Percentiles rank a stretch among this genome's conserved stretches.
These are phyloP conservation scores for Dentiscutata heterogama DNA, from an alignment of 371 early-diverging fungal genomes.

Conservation along the genomic window DNA sequence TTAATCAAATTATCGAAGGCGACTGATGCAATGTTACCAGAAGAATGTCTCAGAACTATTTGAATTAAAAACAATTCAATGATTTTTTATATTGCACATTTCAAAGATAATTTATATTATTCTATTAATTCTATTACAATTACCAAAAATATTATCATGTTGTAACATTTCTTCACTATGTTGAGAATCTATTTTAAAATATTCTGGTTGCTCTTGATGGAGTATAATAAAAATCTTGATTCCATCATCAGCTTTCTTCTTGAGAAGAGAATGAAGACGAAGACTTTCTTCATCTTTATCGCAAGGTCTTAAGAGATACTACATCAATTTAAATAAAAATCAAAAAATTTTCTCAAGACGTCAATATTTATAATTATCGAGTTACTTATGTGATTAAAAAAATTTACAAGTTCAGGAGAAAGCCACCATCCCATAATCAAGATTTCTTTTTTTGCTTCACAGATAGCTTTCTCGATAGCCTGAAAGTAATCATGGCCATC, in stretches of 20 bases:
- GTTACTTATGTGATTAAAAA: not conserved
- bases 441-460: constrained; percentile 76
- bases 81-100: not conserved
- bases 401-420: constrained; percentile 79
- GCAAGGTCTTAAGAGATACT: constrained; percentile 84
- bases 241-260: constrained; percentile 88
- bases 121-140: not conserved
- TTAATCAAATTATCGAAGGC: too few species aligned
- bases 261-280: constrained; percentile 84
- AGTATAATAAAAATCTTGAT: constrained; percentile 91
- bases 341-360: not conserved
- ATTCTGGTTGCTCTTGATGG: constrained; percentile 89
- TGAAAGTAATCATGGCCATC: too few species aligned
- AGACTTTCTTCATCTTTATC: constrained; percentile 73
- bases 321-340: constrained; percentile 39
- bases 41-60: constrained; percentile 83
- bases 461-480: constrained; percentile 11
- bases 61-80: not conserved
- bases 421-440: constrained; percentile 96
- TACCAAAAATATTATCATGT: constrained; percentile 83
- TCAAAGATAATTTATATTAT: not conserved
- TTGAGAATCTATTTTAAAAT: constrained; percentile 83
- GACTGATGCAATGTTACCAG: constrained; percentile 57
- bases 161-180: constrained; percentile 86
- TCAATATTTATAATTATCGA: too few species aligned